phyloP scores from a whole-genome alignment of 495 filamentous ascomycete genomes.

The Cercophora scortea region DNA sequence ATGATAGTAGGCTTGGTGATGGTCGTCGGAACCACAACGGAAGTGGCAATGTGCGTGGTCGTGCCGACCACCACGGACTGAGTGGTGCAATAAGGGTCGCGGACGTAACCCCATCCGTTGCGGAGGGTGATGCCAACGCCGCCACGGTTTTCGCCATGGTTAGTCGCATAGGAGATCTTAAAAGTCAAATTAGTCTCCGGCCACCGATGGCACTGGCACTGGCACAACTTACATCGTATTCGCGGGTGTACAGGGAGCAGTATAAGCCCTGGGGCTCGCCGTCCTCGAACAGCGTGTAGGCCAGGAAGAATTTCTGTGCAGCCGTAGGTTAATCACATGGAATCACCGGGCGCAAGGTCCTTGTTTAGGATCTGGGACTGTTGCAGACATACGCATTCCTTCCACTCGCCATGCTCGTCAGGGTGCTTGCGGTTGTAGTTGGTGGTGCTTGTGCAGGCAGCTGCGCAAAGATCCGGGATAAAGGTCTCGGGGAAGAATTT shows the following conservation, averaged over 20 bases:
- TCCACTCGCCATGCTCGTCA: constrained; percentile 2
- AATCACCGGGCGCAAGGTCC: not conserved
- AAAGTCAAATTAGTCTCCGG: not conserved
- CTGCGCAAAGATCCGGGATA: constrained; percentile 12
- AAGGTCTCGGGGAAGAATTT: constrained; percentile 11
- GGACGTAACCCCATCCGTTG: constrained; percentile 4
- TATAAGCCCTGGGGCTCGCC: constrained; percentile 4
- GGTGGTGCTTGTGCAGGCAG: constrained; percentile 7
- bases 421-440: constrained; percentile 12
- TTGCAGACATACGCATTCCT: not conserved
- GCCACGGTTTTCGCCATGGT: constrained; percentile 5
- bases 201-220: too few relatives aligned
- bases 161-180: constrained; percentile 8
- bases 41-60: not conserved
- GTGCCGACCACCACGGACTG: not conserved
- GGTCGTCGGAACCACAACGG: not conserved
- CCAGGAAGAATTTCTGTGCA: constrained; percentile 9
- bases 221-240: constrained; percentile 5
- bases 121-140: not conserved
- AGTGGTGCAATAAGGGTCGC: not conserved
- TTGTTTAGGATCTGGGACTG: not conserved
- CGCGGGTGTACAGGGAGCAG: constrained; percentile 11
- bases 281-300: constrained; percentile 8
- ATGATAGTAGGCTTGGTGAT: not conserved
- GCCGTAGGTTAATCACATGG: not conserved